These are phyloP conservation scores for Mentha longifolia DNA, from an alignment of 257 asterid species.

Conservation along the genomic window DNA sequence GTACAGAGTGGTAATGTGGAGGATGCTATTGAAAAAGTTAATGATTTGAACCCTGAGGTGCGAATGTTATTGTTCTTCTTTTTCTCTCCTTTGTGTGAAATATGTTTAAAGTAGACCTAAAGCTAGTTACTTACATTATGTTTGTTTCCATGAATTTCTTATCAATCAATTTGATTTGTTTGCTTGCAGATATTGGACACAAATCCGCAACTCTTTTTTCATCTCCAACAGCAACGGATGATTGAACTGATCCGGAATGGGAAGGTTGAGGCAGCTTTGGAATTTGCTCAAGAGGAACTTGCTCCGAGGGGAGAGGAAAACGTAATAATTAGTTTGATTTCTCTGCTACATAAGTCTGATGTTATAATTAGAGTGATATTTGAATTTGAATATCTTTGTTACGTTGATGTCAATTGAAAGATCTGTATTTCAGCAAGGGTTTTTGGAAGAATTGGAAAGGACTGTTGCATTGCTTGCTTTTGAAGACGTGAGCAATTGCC, in stretches of 20 bases:
- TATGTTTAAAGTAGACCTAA: constrained; percentile 2
- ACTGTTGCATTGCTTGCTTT: constrained; percentile 85
- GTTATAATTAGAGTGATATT: not conserved
- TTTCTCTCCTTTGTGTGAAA: not conserved
- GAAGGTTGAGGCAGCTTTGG: constrained; percentile 79
- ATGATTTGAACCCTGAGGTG: constrained; percentile 94
- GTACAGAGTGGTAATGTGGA: constrained; percentile 86
- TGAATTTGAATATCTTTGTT: not conserved
- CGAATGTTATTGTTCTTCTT: not conserved
- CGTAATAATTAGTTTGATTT: constrained; percentile 44
- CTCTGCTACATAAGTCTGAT: not conserved
- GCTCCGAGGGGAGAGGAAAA: constrained; percentile 95
- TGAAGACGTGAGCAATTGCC: constrained; percentile 71
- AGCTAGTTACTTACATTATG: not conserved
- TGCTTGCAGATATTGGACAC: constrained; percentile 78
- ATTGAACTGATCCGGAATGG: constrained; percentile 80
- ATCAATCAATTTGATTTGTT: constrained; percentile 19
- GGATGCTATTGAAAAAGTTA: constrained; percentile 91
- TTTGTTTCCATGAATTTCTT: not conserved
- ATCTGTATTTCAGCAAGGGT: constrained; percentile 50
- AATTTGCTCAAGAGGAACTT: constrained; percentile 92
- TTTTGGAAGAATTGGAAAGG: constrained; percentile 83
- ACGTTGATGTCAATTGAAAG: not conserved
- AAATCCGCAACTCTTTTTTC: constrained; percentile 82
- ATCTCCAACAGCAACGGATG: constrained; percentile 88